Base-by-base conservation (phyloP, 768 basidiomycete genomes). In the Tremella fuciformis region DNA sequence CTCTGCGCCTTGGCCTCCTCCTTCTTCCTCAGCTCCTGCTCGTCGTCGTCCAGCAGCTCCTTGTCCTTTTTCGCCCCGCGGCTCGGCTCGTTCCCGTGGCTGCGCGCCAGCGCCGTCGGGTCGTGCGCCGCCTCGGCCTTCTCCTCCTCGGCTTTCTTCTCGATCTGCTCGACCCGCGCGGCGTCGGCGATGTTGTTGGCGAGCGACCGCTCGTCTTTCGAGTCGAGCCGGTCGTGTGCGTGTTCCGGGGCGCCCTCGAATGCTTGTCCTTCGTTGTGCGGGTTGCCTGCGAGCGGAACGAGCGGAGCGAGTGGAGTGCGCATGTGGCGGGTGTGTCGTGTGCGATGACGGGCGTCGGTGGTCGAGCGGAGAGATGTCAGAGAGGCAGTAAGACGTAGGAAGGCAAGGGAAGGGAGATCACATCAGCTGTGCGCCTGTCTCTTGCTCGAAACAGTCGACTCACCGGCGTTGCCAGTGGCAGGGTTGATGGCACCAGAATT, bases 31-130 rank as follows among this genome's bases (percentile, higher is more conserved):
- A 68, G 49, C 18, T 59, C 60, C 52, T 70, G 74, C 46, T 70
- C 72, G 52, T 75, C 75, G 15, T 76, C 75, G 8, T 68, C 63
- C 26, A 67, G 39, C 44, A 77, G 60, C 63, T 73, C 56, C 62
- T 74, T 65, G 60, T 77, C 76, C 41, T 65, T 71, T 59, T 73
- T 72, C 22, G 76, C 76, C 15, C 76, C 76, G 24, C 63, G 46
- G 7, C 61, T 64, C 3, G 76, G 76, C 60, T 71, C 67, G 55
- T 74, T 74, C 16, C 72, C 72, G 59, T 74, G 72, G 15, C 68
- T 60, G 26, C 48, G 29, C 9, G 76, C 76, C 18, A 60, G 50
- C 41, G 63, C 70, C 3, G 76, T 77, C 18, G 76, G 76, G 57
- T 70, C 63, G 18, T 58, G 51, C 18, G 60, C 48, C 7, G 55